Evolutionary conservation across 495 filamentous ascomycete genomes (phyloP).

Genomic region (Aspergillus cristatus): DNA sequence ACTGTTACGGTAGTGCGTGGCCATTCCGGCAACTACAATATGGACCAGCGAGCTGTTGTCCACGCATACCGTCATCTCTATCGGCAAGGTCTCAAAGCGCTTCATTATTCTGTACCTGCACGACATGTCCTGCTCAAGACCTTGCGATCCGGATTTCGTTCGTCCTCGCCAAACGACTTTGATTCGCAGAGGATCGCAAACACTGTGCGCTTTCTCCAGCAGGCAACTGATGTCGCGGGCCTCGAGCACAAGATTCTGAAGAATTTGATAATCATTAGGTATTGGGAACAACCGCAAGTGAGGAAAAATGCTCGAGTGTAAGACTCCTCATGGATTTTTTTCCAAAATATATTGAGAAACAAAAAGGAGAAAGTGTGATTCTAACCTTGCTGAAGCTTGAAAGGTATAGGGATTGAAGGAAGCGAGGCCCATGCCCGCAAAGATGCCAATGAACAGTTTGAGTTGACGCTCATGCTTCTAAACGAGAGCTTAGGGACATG

Average conservation of each 20-base stretch:
- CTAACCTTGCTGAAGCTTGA: slow-evolving; percentile 24
- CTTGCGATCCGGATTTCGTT: slow-evolving; percentile 65
- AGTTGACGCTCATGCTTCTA: slow-evolving; percentile 58
- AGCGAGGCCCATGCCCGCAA: slow-evolving; percentile 21
- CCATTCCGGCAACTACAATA: too few relatives aligned
- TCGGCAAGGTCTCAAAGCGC: slow-evolving; percentile 61
- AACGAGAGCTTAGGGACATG: slow-evolving; percentile 65
- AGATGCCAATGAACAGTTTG: slow-evolving; percentile 46
- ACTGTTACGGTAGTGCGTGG: too few relatives aligned
- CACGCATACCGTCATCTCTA: slow-evolving; percentile 75
- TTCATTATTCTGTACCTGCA: slow-evolving; percentile 71
- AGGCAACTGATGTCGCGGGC: slow-evolving; percentile 54
- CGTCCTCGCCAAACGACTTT: slow-evolving; percentile 40
- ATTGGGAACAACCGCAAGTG: slow-evolving; percentile 41
- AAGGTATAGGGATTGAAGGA: slow-evolving; percentile 19
- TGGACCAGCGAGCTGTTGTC: slow-evolving; percentile 38
- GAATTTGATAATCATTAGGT: slow-evolving; percentile 57
- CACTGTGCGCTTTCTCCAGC: slow-evolving; percentile 68
- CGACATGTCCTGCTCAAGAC: slow-evolving; percentile 56
- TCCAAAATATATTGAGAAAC: background rate
- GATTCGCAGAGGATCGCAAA: slow-evolving; percentile 53
- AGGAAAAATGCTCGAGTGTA: slow-evolving; percentile 29
- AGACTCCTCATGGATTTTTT: slow-evolving; percentile 12
- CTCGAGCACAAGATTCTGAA: slow-evolving; percentile 75
- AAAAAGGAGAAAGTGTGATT: slow-evolving; percentile 1